phyloP scores from a whole-genome alignment of 1,139 yeast genomes.

The Nadsonia commutata region DNA sequence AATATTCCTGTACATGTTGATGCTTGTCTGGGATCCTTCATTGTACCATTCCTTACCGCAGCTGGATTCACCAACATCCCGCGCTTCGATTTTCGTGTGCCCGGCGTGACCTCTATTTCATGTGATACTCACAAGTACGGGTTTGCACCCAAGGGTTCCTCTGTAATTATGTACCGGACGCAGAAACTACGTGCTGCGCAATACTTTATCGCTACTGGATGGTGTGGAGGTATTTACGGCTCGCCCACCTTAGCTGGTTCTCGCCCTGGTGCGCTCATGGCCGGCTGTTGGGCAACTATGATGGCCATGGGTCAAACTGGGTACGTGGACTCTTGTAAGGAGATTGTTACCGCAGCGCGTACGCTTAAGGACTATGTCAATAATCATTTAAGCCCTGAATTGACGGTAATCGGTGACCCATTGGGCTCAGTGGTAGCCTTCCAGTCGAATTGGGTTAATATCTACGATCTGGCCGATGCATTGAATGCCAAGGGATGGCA shows the following conservation, averaged over 20 bases:
- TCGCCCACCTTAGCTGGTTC: slow-evolving; percentile 96
- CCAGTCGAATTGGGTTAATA: slow-evolving; percentile 40
- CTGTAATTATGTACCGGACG: slow-evolving; percentile 76
- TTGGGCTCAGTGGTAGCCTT: slow-evolving; percentile 69
- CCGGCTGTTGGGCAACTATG: slow-evolving; percentile 95
- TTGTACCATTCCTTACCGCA: slow-evolving; percentile 63
- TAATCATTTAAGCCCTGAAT: slow-evolving; percentile 31
- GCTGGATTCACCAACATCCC: slow-evolving; percentile 38
- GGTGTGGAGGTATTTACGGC: slow-evolving; percentile 95
- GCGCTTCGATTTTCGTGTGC: slow-evolving; percentile 77
- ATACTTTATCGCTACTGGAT: slow-evolving; percentile 67
- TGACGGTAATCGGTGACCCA: slow-evolving; percentile 75
- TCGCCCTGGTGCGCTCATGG: slow-evolving; percentile 92
- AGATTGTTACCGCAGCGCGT: slow-evolving; percentile 54
- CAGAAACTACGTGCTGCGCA: slow-evolving; percentile 58
- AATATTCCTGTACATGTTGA: slow-evolving; percentile 83
- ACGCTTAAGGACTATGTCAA: slow-evolving; percentile 37
- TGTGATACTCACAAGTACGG: slow-evolving; percentile 98
- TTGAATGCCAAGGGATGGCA: slow-evolving; percentile 76
- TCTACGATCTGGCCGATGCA: slow-evolving; percentile 63
- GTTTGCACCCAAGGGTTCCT: slow-evolving; percentile 94
- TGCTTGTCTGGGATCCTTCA: slow-evolving; percentile 87
- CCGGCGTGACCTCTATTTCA: slow-evolving; percentile 94
- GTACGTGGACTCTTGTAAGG: slow-evolving; percentile 48
- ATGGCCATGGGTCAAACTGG: slow-evolving; percentile 69